phyloP scores from a whole-genome alignment of 805 yeast species.

The Saturnispora sanitii region DNA sequence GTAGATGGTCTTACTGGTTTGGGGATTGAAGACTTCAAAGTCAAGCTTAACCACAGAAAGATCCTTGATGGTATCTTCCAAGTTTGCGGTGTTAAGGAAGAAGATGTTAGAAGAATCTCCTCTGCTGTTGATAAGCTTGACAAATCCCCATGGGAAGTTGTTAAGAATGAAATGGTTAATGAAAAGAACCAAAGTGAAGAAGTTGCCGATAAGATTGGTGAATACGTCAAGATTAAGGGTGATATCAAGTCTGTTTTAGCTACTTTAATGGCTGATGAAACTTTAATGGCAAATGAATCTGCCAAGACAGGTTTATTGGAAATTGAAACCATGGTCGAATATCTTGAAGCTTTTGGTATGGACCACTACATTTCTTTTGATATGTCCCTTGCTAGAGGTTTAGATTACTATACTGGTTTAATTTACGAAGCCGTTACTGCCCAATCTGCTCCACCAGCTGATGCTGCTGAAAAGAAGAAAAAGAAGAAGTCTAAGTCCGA shows the following conservation, averaged over 20 bases:
- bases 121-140: slow-evolving; percentile 96
- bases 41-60: slow-evolving; percentile 92
- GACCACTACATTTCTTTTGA: slow-evolving; percentile 67
- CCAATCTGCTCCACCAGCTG: slow-evolving; percentile 90
- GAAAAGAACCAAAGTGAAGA: slow-evolving; percentile 88
- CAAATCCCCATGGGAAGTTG: slow-evolving; percentile 91
- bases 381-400: slow-evolving; percentile 91
- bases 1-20: slow-evolving; percentile 78
- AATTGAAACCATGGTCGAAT: slow-evolving; percentile 63
- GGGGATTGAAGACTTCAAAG: slow-evolving; percentile 82
- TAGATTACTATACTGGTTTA: slow-evolving; percentile 95
- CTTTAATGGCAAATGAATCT: slow-evolving; percentile 50
- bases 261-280: slow-evolving; percentile 46
- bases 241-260: slow-evolving; percentile 52
- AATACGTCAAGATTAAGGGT: slow-evolving; percentile 80
- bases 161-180: slow-evolving; percentile 80
- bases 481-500: slow-evolving; percentile 23
- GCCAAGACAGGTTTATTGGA: slow-evolving; percentile 79
- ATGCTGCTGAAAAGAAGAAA: slow-evolving; percentile 40
- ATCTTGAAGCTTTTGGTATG: slow-evolving; percentile 76
- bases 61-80: slow-evolving; percentile 91
- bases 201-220: slow-evolving; percentile 89
- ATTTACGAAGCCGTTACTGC: slow-evolving; percentile 94
- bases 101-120: slow-evolving; percentile 86
- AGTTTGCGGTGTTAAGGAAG: slow-evolving; percentile 89